These are phyloP conservation scores for Magnaporthiopsis poae DNA, from an alignment of 2,329 filamentous ascomycete species.

Conservation along the genomic window DNA sequence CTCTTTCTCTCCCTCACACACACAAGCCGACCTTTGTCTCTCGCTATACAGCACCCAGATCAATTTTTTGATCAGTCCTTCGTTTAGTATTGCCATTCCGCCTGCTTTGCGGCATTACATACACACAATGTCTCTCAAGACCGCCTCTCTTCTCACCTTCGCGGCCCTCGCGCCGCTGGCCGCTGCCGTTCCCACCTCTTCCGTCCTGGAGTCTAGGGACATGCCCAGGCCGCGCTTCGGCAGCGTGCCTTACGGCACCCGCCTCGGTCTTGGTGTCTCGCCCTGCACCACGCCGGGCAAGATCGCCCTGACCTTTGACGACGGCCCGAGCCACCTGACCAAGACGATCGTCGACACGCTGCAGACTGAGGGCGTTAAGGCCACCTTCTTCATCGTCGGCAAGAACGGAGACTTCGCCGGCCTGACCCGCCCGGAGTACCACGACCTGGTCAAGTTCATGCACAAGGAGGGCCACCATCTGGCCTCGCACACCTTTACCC, in stretches of 20 bases:
- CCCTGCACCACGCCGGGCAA: conserved; percentile 45
- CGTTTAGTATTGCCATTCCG: background rate
- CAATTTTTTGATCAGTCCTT: conserved; percentile 1
- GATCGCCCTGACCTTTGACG: conserved; percentile 58
- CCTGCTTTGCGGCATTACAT: background rate
- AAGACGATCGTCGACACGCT: conserved; percentile 51
- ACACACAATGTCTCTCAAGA: background rate
- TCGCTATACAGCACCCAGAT: background rate
- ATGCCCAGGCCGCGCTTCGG: conserved; percentile 45
- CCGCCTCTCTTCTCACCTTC: background rate
- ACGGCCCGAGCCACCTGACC: conserved; percentile 55
- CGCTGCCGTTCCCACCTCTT: background rate
- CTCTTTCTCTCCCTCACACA: background rate
- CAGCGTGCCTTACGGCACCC: conserved; percentile 39
- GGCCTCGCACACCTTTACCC: conserved; percentile 37
- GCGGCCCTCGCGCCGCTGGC: background rate
- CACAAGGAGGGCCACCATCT: conserved; percentile 35
- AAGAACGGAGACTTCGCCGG: conserved; percentile 31
- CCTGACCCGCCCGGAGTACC: background rate
- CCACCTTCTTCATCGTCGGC: conserved; percentile 58
- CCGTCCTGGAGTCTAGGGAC: conserved; percentile 6
- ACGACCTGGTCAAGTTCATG: conserved; percentile 31
- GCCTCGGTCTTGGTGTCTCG: conserved; percentile 41
- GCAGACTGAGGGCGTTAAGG: conserved; percentile 44
- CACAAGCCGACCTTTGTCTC: background rate